These are phyloP conservation scores for Fusarium citri DNA, from an alignment of 2,329 filamentous ascomycete genomes.

Conservation along the genomic window DNA sequence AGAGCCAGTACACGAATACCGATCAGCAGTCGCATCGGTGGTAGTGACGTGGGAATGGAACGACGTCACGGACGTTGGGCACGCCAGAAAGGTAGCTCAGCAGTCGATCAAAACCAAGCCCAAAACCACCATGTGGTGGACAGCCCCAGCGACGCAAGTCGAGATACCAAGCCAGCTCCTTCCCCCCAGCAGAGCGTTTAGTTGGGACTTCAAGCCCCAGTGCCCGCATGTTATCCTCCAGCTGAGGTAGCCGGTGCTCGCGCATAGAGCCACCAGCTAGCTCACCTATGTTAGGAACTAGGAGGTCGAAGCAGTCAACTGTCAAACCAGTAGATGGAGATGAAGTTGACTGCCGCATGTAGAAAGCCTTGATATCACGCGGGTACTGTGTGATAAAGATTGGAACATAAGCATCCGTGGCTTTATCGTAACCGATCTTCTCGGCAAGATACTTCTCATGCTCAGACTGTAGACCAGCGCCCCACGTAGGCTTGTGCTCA, in stretches of 20 bases:
- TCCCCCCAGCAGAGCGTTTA: slow-evolving; percentile 46
- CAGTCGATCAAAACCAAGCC: slow-evolving; percentile 88
- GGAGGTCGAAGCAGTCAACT: slow-evolving; percentile 89
- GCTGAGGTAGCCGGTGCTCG: slow-evolving; percentile 77
- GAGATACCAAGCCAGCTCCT: slow-evolving; percentile 81
- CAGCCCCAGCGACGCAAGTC: slow-evolving; percentile 92
- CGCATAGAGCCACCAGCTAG: slow-evolving; percentile 90
- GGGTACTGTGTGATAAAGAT: slow-evolving; percentile 96
- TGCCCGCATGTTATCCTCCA: slow-evolving; percentile 77
- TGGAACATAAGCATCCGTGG: slow-evolving; percentile 67
- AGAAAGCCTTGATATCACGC: slow-evolving; percentile 90
- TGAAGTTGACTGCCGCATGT: slow-evolving; percentile 59
- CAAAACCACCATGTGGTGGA: slow-evolving; percentile 91
- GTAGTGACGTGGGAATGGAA: slow-evolving; percentile 84
- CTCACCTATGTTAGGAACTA: slow-evolving; percentile 88
- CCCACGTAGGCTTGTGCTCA: slow-evolving; percentile 75
- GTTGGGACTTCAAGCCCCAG: slow-evolving; percentile 68
- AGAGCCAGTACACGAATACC: background rate
- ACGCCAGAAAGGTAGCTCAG: slow-evolving; percentile 86
- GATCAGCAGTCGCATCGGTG: slow-evolving; percentile 69
- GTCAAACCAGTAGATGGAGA: slow-evolving; percentile 60
- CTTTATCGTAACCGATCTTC: slow-evolving; percentile 63
- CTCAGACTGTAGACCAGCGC: slow-evolving; percentile 83
- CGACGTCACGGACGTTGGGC: slow-evolving; percentile 84
- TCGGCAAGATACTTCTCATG: slow-evolving; percentile 91